Conservation (phyloP, 169 alveolate genomes). For the Plasmodium sp. region DNA sequence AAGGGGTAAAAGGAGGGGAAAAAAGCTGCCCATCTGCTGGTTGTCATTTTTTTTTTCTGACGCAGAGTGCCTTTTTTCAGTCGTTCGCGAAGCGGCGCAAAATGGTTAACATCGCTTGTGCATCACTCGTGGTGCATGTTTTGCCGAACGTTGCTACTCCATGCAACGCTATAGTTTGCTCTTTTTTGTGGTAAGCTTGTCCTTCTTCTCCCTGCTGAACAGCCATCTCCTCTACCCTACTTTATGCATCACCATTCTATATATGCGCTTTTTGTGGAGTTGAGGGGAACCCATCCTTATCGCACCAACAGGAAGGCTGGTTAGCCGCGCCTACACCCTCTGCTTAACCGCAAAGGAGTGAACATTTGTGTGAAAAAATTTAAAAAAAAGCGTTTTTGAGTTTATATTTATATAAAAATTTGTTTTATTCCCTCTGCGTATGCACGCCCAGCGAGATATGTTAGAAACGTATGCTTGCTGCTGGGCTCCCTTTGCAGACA, state of each 20-base stretch:
- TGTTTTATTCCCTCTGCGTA: background rate
- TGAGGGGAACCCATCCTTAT: background rate
- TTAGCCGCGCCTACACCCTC: background rate
- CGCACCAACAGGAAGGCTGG: background rate
- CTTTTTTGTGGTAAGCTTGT: background rate
- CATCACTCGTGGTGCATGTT: background rate
- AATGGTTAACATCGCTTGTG: background rate
- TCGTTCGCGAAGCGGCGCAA: background rate
- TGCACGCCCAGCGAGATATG: background rate
- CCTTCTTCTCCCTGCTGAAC: background rate
- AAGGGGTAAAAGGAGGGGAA: no score
- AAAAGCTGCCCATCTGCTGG: background rate
- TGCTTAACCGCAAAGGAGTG: background rate
- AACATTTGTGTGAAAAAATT: background rate
- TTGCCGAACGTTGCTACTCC: background rate
- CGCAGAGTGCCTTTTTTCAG: background rate
- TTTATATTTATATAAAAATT: background rate
- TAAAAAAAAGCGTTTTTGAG: background rate
- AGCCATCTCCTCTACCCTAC: background rate
- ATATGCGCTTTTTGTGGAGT: background rate
- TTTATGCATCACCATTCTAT: background rate
- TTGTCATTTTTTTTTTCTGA: background rate
- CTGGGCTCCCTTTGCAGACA: background rate
- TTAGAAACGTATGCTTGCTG: background rate
- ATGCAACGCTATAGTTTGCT: background rate